A percentile compares a stretch with the other conserved stretches of the same genome.
Evolutionary conservation across 2,329 filamentous ascomycete species (phyloP).

Genomic region (Alternaria incomplexa): DNA sequence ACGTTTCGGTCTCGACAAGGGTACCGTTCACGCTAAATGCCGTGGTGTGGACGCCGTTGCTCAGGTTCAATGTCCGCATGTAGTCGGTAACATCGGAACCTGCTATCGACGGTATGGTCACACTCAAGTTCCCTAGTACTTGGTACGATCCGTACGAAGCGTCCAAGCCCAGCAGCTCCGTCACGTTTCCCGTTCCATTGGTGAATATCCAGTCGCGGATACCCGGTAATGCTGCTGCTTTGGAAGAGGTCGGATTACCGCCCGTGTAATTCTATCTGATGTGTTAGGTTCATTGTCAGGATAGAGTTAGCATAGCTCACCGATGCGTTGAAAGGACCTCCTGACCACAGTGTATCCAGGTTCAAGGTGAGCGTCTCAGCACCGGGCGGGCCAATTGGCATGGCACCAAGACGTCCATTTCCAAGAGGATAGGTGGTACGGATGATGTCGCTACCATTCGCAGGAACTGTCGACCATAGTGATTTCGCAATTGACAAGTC

Average conservation of each 20-base stretch:
- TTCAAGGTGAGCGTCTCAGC: conserved; percentile 55
- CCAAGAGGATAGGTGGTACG: conserved; percentile 53
- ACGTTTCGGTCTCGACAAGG: conserved; percentile 47
- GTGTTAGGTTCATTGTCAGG: not conserved
- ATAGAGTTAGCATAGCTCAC: conserved; percentile 28
- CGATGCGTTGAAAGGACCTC: conserved; percentile 55
- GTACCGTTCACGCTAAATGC: conserved; percentile 35
- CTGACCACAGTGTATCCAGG: conserved; percentile 59
- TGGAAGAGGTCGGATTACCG: conserved; percentile 52
- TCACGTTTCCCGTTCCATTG: conserved; percentile 56
- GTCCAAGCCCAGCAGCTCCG: conserved; percentile 47
- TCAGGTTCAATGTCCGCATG: conserved; percentile 53
- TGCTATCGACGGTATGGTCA: conserved; percentile 44
- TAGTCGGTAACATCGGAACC: conserved; percentile 32
- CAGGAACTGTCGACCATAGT: conserved; percentile 27
- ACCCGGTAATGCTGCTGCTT: conserved; percentile 46
- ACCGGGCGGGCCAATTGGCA: conserved; percentile 54
- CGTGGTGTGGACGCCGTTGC: conserved; percentile 50
- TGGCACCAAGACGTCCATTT: conserved; percentile 57
- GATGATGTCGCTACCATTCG: conserved; percentile 29
- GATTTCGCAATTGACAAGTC: conserved; percentile 17
- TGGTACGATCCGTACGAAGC: conserved; percentile 55
- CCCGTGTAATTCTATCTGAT: conserved; percentile 52
- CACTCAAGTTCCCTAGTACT: conserved; percentile 56
- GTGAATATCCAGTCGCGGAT: conserved; percentile 58